These are phyloP conservation scores for Phycomyces nitens DNA, from an alignment of 192 early-diverging fungal genomes.

Conservation along the genomic window DNA sequence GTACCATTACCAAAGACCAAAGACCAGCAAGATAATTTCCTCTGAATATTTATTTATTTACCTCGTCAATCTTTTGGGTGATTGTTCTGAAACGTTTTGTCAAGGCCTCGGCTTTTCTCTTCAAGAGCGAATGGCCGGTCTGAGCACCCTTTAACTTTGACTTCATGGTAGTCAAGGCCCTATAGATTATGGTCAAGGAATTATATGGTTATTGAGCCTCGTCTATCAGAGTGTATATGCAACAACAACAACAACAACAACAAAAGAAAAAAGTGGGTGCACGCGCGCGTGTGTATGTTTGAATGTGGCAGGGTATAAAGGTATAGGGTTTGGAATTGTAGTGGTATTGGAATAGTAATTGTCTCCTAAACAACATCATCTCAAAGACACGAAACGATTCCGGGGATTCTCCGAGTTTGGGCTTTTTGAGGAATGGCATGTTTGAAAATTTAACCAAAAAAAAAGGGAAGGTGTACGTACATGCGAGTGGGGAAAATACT, in stretches of 20 bases:
- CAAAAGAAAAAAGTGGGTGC: too few relatives aligned
- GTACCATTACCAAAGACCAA: background rate
- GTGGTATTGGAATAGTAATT: too few relatives aligned
- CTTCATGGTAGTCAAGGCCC: slow-evolving; percentile 96
- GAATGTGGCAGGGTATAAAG: too few relatives aligned
- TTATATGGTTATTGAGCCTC: too few relatives aligned
- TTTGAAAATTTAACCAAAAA: background rate
- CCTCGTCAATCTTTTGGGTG: slow-evolving; percentile 96
- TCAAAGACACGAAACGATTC: slow-evolving; percentile 6
- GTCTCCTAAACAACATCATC: background rate
- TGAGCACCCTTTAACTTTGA: slow-evolving; percentile 94
- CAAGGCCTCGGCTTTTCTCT: slow-evolving; percentile 96
- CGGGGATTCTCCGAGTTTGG: background rate
- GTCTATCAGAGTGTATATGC: too few relatives aligned
- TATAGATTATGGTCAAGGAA: slow-evolving; percentile 24
- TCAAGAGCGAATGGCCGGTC: slow-evolving; percentile 95
- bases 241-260: too few relatives aligned
- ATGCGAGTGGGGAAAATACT: slow-evolving; percentile 96
- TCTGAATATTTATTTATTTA: slow-evolving; percentile 23
- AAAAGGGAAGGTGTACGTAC: slow-evolving; percentile 44
- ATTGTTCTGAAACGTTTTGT: slow-evolving; percentile 93
- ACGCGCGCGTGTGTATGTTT: too few relatives aligned
- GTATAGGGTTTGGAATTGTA: too few relatives aligned
- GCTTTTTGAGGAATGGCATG: background rate
- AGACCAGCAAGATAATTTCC: background rate